Evolutionary conservation across 2,329 filamentous ascomycete species (phyloP).

Genomic region (Fusarium cicatricum): DNA sequence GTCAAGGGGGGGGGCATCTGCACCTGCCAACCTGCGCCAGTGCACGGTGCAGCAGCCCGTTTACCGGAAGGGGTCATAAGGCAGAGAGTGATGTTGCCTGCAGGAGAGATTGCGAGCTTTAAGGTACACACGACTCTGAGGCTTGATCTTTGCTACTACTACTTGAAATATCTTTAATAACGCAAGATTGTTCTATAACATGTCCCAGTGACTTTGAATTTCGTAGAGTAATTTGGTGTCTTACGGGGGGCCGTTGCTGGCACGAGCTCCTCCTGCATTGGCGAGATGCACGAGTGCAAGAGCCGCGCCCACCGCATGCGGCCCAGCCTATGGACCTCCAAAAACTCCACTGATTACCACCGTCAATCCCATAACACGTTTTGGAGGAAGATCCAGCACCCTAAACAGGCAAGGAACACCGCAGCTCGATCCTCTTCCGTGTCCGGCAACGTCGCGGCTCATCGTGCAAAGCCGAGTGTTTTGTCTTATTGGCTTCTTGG

Average conservation of each 20-base stretch:
- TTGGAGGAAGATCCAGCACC: conserved; percentile 9
- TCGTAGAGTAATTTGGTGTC: neutral
- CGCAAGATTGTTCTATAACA: neutral
- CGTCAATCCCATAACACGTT: conserved; percentile 40
- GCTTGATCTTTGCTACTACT: too few relatives aligned
- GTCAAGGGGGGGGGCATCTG: conserved; percentile 29
- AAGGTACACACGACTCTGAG: neutral
- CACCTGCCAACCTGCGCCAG: conserved; percentile 19
- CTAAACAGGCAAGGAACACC: conserved; percentile 19
- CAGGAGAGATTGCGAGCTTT: neutral
- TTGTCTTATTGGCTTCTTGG: neutral
- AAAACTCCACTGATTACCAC: conserved; percentile 22
- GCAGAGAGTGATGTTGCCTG: neutral
- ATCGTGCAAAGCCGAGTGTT: too few relatives aligned
- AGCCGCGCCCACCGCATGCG: neutral
- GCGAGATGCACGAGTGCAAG: neutral
- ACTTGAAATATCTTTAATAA: neutral
- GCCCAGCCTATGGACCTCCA: neutral
- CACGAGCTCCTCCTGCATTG: conserved; percentile 4
- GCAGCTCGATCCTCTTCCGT: conserved; percentile 8
- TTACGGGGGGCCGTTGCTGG: conserved; percentile 7
- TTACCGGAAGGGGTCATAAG: neutral
- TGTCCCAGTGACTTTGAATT: neutral
- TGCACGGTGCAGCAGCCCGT: neutral
- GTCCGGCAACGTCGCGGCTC: conserved; percentile 25